Evolutionary conservation across 2,329 filamentous ascomycete species (phyloP).

Genomic region (Aurifilum marmelostoma): DNA sequence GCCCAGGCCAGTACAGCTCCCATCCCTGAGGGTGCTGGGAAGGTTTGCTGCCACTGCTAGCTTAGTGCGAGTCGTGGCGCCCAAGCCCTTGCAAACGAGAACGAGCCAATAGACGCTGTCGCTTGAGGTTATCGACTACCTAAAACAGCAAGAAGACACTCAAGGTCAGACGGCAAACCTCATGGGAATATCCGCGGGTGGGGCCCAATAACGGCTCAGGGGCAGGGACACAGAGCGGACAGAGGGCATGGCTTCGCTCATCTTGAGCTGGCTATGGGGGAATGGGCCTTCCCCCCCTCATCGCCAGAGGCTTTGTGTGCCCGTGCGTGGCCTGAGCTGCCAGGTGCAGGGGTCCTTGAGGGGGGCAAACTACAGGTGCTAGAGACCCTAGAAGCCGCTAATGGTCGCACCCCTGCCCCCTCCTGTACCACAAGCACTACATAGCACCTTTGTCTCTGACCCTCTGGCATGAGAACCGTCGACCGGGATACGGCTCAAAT

Average conservation of each 20-base stretch:
- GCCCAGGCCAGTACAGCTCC: background rate
- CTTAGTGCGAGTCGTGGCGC: background rate
- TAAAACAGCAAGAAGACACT: constrained; percentile 5
- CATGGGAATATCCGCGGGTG: constrained; percentile 14
- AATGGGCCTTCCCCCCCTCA: background rate
- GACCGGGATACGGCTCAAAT: background rate
- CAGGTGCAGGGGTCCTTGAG: background rate
- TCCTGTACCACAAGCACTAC: background rate
- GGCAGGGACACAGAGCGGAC: background rate
- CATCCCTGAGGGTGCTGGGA: background rate
- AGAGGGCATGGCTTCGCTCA: background rate
- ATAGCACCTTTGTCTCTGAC: background rate
- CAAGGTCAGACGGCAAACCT: background rate
- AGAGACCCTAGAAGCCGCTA: background rate
- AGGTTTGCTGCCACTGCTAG: background rate
- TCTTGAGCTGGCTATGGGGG: background rate
- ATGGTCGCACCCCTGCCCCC: background rate
- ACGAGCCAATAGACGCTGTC: background rate
- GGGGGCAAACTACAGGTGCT: background rate
- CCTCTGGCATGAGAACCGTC: constrained; percentile 1
- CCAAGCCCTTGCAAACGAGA: background rate
- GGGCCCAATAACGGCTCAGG: constrained; percentile 8
- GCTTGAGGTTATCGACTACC: constrained; percentile 5
- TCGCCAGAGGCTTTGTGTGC: background rate
- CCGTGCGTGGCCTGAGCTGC: background rate